Evolutionary conservation across 2,329 filamentous ascomycete genomes (phyloP).

Genomic region (Neocatenulostroma microsporum): DNA sequence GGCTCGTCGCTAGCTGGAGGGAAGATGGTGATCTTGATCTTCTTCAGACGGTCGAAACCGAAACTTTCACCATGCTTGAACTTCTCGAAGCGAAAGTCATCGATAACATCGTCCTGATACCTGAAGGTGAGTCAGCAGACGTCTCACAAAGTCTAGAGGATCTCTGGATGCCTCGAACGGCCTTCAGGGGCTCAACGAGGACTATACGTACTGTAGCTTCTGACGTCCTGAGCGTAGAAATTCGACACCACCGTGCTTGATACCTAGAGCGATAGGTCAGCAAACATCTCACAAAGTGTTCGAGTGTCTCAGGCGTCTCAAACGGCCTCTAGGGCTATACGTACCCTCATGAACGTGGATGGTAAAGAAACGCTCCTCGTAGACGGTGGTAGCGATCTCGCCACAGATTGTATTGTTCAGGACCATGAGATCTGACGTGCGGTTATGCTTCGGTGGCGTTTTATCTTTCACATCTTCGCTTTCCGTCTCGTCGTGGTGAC

Average conservation of each 20-base stretch:
- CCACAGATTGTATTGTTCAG: conserved; percentile 18
- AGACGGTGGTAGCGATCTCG: conserved; percentile 18
- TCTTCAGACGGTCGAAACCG: conserved; percentile 23
- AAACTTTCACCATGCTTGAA: conserved; percentile 20
- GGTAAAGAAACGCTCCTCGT: conserved; percentile 24
- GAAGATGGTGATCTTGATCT: conserved; percentile 21
- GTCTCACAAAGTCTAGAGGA: too few species aligned
- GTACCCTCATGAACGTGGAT: conserved; percentile 27
- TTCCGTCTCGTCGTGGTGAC: background rate
- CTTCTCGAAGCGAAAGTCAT: conserved; percentile 20
- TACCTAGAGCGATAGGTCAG: too few species aligned
- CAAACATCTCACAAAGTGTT: too few species aligned
- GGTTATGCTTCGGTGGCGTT: conserved; percentile 12
- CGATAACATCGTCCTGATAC: conserved; percentile 12
- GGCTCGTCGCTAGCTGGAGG: conserved; percentile 10
- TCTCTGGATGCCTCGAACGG: too few species aligned
- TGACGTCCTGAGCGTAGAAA: conserved; percentile 25
- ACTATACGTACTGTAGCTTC: conserved; percentile 25
- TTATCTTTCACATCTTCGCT: conserved; percentile 2
- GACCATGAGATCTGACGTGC: conserved; percentile 19
- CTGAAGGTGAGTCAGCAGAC: too few species aligned
- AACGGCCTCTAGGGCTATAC: too few species aligned
- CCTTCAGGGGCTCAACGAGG: too few species aligned
- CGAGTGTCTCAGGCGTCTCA: too few species aligned
- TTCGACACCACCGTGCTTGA: conserved; percentile 22